Conservation (phyloP, 768 basidiomycete species). For the Dioszegia hungarica region DNA sequence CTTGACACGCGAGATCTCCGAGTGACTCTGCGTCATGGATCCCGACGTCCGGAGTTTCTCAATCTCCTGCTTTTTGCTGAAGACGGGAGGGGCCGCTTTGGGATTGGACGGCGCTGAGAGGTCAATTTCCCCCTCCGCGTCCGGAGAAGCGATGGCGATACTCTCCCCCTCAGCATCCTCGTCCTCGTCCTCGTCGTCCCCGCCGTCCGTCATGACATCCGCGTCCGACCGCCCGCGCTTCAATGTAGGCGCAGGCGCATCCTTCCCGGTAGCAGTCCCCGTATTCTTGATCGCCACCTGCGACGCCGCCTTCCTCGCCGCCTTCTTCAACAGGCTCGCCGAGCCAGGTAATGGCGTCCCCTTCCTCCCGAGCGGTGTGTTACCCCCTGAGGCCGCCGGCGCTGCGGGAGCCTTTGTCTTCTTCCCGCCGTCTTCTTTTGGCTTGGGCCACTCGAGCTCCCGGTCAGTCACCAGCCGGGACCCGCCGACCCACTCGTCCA, state of each 20-base stretch:
- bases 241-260: constrained; percentile 9
- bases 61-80: constrained; percentile 98
- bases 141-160: constrained; percentile 64
- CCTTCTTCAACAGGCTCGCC: constrained; percentile 51
- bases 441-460: constrained; percentile 84
- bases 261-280: constrained; percentile 45
- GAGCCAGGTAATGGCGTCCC: constrained; percentile 27
- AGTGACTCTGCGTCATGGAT: constrained; percentile 98
- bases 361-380: constrained; percentile 15
- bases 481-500: constrained; percentile 94
- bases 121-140: constrained; percentile 50
- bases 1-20: constrained; percentile 96
- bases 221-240: constrained; percentile 11
- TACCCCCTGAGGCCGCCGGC: constrained; percentile 50
- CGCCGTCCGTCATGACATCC: constrained; percentile 17
- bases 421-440: constrained; percentile 42
- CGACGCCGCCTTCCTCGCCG: constrained; percentile 42
- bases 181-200: constrained; percentile 57
- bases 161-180: constrained; percentile 35
- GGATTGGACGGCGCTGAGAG: constrained; percentile 55
- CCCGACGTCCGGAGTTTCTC: constrained; percentile 96
- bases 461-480: constrained; percentile 74
- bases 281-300: constrained; percentile 33
- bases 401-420: constrained; percentile 50
- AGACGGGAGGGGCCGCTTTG: constrained; percentile 57